Percentiles rank a stretch among this genome's conserved stretches.
Conservation (phyloP, 257 asterid genomes). For the Scutellaria barbata region DNA sequence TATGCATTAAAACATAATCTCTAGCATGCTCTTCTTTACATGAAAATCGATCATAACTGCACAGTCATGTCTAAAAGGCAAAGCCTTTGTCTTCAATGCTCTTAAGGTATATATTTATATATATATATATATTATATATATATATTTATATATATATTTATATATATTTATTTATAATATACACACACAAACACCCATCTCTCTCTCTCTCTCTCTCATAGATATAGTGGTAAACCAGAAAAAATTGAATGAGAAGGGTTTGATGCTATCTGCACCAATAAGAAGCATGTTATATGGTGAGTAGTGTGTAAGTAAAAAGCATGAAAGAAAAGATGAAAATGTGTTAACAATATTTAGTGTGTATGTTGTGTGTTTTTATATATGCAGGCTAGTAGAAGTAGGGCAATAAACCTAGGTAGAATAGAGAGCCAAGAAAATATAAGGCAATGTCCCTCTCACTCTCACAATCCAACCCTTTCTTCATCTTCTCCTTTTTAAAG, state of each 20-base stretch:
- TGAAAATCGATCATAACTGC: conserved; percentile 56
- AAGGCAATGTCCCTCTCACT: conserved; percentile 64
- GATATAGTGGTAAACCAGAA: neutral
- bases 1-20: conserved; percentile 41
- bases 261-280: conserved; percentile 52
- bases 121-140: neutral
- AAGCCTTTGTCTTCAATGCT: conserved; percentile 56
- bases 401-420: conserved; percentile 54
- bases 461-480: conserved; percentile 38
- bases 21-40: conserved; percentile 61
- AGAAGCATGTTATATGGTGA: conserved; percentile 30
- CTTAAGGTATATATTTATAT: conserved; percentile 38
- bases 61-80: conserved; percentile 55
- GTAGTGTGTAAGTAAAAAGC: conserved; percentile 34
- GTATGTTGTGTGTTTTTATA: conserved; percentile 23
- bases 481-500: conserved; percentile 59
- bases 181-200: too few species aligned
- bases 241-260: conserved; percentile 33
- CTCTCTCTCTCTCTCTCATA: neutral
- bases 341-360: conserved; percentile 8
- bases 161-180: neutral
- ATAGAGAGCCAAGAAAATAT: conserved; percentile 36
- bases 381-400: conserved; percentile 40
- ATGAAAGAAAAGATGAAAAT: neutral
- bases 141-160: conserved; percentile 28